Evolutionary conservation across 352 stramenopile species (phyloP).

Genomic region (Phytophthora pseudosyringae): DNA sequence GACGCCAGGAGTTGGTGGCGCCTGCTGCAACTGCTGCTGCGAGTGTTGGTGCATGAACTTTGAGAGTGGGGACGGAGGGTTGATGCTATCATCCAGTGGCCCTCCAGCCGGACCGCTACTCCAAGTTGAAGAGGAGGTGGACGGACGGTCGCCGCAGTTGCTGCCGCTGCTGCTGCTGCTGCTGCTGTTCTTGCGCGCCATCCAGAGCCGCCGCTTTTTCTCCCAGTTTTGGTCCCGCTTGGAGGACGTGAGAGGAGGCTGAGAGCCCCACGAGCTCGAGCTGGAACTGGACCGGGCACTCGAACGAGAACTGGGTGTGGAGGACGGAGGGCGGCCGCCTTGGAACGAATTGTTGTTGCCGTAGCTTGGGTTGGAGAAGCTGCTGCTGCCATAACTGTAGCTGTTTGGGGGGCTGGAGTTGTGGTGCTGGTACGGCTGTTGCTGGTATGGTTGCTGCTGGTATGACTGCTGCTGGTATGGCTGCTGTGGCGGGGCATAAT

Average conservation of each 20-base stretch:
- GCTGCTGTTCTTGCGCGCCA: slow-evolving; percentile 60
- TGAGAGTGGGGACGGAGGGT: slow-evolving; percentile 65
- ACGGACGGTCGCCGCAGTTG: slow-evolving; percentile 11
- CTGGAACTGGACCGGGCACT: slow-evolving; percentile 28
- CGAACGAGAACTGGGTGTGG: slow-evolving; percentile 24
- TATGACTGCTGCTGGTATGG: slow-evolving; percentile 21
- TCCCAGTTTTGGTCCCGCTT: slow-evolving; percentile 87
- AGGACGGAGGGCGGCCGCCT: slow-evolving; percentile 19
- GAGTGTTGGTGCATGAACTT: slow-evolving; percentile 78
- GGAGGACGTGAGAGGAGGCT: slow-evolving; percentile 76
- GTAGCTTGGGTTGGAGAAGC: slow-evolving; percentile 10
- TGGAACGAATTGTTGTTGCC: slow-evolving; percentile 27
- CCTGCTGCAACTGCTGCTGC: slow-evolving; percentile 28
- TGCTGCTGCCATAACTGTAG: slow-evolving; percentile 24
- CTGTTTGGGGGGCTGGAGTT: slow-evolving; percentile 17
- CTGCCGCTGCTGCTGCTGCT: slow-evolving; percentile 27
- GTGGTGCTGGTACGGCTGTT: slow-evolving; percentile 23
- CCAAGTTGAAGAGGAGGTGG: slow-evolving; percentile 25
- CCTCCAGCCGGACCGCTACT: slow-evolving; percentile 4
- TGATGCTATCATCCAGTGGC: slow-evolving; percentile 19
- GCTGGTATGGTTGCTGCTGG: slow-evolving; percentile 19
- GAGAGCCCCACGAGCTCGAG: slow-evolving; percentile 46
- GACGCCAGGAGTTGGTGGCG: slow-evolving; percentile 10
- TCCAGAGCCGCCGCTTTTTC: slow-evolving; percentile 74
- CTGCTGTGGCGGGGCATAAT: slow-evolving; percentile 16